Conservation (phyloP, 2,329 filamentous ascomycete genomes). For the Curvularia hawaiiensis region DNA sequence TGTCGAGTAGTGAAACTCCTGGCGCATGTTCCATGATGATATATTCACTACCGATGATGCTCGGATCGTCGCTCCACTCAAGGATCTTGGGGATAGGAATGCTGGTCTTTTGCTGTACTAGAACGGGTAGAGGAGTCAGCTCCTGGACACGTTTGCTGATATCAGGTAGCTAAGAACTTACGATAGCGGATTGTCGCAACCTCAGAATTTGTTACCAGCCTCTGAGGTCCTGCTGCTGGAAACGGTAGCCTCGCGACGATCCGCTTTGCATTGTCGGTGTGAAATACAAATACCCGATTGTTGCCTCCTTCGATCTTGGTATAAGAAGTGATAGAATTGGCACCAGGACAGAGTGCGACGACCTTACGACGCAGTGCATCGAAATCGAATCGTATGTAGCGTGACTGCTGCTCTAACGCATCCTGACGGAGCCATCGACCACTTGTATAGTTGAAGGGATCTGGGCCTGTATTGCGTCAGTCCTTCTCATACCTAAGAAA, state of each 20-base stretch:
- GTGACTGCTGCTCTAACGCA: constrained; percentile 39
- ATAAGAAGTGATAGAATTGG: constrained; percentile 41
- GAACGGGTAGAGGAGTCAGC: background rate
- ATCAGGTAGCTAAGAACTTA: constrained; percentile 18
- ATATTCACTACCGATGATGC: constrained; percentile 45
- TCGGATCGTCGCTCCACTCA: constrained; percentile 50
- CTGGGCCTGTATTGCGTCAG: background rate
- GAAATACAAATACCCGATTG: constrained; percentile 53
- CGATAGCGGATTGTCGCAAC: constrained; percentile 53
- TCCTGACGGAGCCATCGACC: background rate
- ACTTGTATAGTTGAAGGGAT: background rate
- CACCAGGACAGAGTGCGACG: constrained; percentile 46
- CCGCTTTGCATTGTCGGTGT: constrained; percentile 44
- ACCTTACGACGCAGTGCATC: constrained; percentile 45
- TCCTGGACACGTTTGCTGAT: too few species aligned
- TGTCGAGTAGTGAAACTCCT: constrained; percentile 42
- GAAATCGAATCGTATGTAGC: constrained; percentile 50
- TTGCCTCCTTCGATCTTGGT: constrained; percentile 54
- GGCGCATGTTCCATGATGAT: constrained; percentile 48
- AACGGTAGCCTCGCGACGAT: constrained; percentile 53
- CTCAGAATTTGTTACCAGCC: constrained; percentile 50
- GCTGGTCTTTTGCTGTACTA: constrained; percentile 46
- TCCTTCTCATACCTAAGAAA: background rate
- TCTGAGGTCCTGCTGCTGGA: constrained; percentile 44
- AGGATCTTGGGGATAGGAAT: constrained; percentile 52